Base-by-base conservation (phyloP, 2,329 filamentous ascomycete species). In the Pezicula carpinea region DNA sequence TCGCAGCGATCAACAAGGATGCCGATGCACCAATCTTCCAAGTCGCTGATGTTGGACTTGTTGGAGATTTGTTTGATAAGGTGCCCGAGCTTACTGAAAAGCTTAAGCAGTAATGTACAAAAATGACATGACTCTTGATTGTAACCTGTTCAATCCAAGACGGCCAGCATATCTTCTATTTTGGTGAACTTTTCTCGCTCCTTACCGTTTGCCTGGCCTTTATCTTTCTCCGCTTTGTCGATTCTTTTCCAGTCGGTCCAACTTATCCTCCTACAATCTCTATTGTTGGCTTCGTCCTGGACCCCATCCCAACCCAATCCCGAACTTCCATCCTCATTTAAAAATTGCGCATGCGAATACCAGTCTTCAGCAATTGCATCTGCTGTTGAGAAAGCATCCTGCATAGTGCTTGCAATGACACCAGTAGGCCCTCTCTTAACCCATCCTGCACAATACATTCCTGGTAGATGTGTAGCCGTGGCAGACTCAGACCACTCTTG, bases 1-100 rank as follows among this genome's bases (percentile, higher is more conserved):
- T 99, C 72, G 93, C 92, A 18, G 89, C 89, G 13, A 97, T 99
- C 65, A 99, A 99, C 77, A 99, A 99, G 75, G 93, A 99, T 64
- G 75, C 83, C 4, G 93, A 99, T 69, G 93, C 93, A 48, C 93
- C 93, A 23, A 99, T 99, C 59, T 99, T 99, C 77, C 93, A 99
- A 71, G 83, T 99, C 49, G 93, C 93, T 4, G 93, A 99, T 69
- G 90, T 97, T 45, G 93, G 93, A 11, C 74, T 99, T 44, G 92
- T 99, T 5, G 92, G 91, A 34, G 93, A 99, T 73, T 71, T 99
- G 59, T 97, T 97, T 65, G 89, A 96, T 48, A 91, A 89, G 73
- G 89, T 96, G 36, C 93, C 93, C 1, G 91, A 97, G 75, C 73
- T 99, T 68, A 97, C 91, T 1, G 87, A 96, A 73, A 97, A 97